phyloP scores from a whole-genome alignment of 2,329 filamentous ascomycete species.

The Chrysoporthe cubensis region DNA sequence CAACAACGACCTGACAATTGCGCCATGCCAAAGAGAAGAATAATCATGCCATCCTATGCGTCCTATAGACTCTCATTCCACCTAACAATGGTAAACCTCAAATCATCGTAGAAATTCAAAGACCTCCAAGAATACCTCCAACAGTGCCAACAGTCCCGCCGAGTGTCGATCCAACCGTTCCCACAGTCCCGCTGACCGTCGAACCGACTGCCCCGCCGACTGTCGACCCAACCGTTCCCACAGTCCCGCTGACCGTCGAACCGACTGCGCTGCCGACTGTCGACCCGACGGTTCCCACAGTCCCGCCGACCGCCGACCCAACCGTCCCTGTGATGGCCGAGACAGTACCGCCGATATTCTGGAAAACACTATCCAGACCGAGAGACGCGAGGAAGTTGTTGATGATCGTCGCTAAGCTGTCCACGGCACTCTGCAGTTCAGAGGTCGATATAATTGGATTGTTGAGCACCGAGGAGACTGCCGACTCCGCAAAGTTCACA shows the following conservation, averaged over 20 bases:
- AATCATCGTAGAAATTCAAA: neutral
- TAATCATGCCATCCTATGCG: neutral
- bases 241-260: neutral
- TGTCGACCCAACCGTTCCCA: neutral
- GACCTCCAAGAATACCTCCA: neutral
- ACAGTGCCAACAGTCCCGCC: neutral
- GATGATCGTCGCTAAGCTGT: neutral
- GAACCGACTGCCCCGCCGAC: neutral
- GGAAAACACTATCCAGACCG: conserved; percentile 4
- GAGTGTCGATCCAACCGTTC: neutral
- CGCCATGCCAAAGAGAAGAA: conserved; percentile 7
- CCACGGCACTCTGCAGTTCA: conserved; percentile 1
- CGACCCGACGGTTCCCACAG: neutral
- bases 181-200: neutral
- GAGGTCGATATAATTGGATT: neutral
- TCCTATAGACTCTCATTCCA: neutral
- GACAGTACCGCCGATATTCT: neutral
- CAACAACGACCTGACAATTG: conserved; percentile 9
- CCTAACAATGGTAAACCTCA: neutral
- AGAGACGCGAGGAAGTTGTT: conserved; percentile 4
- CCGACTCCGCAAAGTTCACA: neutral
- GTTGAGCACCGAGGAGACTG: neutral
- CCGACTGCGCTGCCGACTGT: neutral
- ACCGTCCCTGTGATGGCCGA: neutral
- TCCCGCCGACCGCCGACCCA: neutral